Conservation (phyloP, 805 yeast species). For the Monosporozyma siamensis region DNA sequence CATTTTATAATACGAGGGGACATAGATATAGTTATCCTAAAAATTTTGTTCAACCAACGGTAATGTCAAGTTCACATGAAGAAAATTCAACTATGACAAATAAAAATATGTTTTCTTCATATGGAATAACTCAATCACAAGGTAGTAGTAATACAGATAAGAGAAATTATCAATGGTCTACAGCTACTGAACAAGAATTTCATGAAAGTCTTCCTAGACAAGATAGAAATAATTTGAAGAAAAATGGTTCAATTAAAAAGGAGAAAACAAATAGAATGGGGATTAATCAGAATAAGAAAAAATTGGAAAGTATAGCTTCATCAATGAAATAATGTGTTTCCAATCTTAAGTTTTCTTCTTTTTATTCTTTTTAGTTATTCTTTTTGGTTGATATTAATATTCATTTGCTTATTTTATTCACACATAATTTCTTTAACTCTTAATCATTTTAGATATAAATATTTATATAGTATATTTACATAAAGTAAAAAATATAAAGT, state of each 20-base stretch:
- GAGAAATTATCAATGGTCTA: not conserved
- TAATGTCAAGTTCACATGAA: not conserved
- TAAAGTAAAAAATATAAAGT: too few species aligned
- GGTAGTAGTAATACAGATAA: not conserved
- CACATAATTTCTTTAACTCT: too few species aligned
- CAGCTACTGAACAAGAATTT: too few species aligned
- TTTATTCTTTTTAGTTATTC: too few species aligned
- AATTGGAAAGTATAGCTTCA: not conserved
- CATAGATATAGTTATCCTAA: constrained; percentile 21
- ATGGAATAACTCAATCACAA: not conserved
- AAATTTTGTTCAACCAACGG: constrained; percentile 1
- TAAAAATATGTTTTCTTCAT: too few species aligned
- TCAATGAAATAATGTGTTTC: not conserved
- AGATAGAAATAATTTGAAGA: not conserved
- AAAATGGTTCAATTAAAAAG: not conserved
- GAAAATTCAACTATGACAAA: not conserved
- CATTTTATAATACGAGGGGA: constrained; percentile 20
- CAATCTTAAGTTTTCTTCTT: too few species aligned
- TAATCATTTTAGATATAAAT: too few species aligned
- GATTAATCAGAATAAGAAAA: not conserved
- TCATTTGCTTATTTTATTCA: not conserved
- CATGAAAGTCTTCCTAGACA: not conserved
- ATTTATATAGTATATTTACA: too few species aligned
- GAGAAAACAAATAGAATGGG: not conserved
- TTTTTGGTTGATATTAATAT: too few species aligned